phyloP scores from a whole-genome alignment of 176 grass and related monocot species.

The Carex pumila region DNA sequence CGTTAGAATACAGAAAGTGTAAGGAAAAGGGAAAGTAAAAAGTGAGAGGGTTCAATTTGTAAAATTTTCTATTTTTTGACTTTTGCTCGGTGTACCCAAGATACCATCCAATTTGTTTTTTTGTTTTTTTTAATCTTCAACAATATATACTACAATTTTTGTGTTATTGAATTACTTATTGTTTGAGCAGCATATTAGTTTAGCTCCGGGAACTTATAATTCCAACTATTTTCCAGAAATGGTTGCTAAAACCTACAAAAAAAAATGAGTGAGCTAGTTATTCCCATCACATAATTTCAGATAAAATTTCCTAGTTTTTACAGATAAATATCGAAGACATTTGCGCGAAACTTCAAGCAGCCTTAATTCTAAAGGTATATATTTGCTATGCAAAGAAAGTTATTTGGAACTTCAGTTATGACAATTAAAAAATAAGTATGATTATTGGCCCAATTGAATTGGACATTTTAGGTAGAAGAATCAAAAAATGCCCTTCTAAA shows the following conservation, averaged over 20 bases:
- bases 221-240: not conserved
- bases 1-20: too few species aligned
- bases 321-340: not conserved
- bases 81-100: too few species aligned
- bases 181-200: not conserved
- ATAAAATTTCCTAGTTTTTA: not conserved
- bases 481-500: constrained; percentile 2
- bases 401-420: not conserved
- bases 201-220: not conserved
- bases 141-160: too few species aligned
- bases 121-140: too few species aligned
- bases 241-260: not conserved
- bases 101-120: too few species aligned
- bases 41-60: too few species aligned
- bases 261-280: not conserved
- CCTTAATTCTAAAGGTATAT: not conserved
- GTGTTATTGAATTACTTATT: too few species aligned
- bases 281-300: not conserved
- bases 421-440: not conserved
- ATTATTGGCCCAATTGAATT: not conserved
- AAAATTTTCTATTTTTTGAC: too few species aligned
- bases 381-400: not conserved
- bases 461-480: constrained; percentile 6
- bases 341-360: not conserved
- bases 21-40: too few species aligned